Conservation (phyloP, 2,329 filamentous ascomycete species). For the Colletotrichum tropicale region DNA sequence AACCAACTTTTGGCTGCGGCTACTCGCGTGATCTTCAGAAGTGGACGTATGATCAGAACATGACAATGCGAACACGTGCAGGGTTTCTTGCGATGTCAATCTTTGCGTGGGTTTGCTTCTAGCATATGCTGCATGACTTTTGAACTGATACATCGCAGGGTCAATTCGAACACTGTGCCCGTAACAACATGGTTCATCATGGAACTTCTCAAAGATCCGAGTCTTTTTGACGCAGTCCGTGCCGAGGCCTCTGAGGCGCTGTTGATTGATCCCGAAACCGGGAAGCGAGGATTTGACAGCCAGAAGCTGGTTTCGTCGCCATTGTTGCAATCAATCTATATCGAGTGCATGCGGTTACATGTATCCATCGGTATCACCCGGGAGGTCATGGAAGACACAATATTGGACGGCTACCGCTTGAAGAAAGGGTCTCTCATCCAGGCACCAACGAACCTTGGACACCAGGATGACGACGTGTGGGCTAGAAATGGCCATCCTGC, state of each 20-base stretch:
- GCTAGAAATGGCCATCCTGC: neutral
- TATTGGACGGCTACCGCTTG: slow-evolving; percentile 21
- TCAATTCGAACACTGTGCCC: slow-evolving; percentile 32
- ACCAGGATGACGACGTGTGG: slow-evolving; percentile 22
- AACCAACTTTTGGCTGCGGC: slow-evolving; percentile 29
- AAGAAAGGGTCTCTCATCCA: slow-evolving; percentile 24
- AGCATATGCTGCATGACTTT: no score
- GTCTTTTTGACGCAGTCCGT: slow-evolving; percentile 23
- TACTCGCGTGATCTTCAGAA: slow-evolving; percentile 23
- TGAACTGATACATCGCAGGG: neutral
- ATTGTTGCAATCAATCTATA: slow-evolving; percentile 29
- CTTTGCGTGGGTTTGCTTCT: neutral
- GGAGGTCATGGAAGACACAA: slow-evolving; percentile 20
- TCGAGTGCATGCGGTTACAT: slow-evolving; percentile 29
- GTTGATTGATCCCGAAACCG: slow-evolving; percentile 8
- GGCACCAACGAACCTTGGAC: slow-evolving; percentile 25
- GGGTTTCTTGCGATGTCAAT: slow-evolving; percentile 8
- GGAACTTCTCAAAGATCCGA: slow-evolving; percentile 27
- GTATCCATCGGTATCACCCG: slow-evolving; percentile 28
- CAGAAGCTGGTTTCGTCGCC: slow-evolving; percentile 25
- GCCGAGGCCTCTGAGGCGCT: slow-evolving; percentile 23
- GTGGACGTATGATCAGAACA: slow-evolving; percentile 23
- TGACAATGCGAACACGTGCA: slow-evolving; percentile 14
- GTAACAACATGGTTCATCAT: slow-evolving; percentile 31
- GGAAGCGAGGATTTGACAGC: slow-evolving; percentile 17